Evolutionary conservation across 129 eudicot genomes (phyloP).

Genomic region (Ambrosia trifida): DNA sequence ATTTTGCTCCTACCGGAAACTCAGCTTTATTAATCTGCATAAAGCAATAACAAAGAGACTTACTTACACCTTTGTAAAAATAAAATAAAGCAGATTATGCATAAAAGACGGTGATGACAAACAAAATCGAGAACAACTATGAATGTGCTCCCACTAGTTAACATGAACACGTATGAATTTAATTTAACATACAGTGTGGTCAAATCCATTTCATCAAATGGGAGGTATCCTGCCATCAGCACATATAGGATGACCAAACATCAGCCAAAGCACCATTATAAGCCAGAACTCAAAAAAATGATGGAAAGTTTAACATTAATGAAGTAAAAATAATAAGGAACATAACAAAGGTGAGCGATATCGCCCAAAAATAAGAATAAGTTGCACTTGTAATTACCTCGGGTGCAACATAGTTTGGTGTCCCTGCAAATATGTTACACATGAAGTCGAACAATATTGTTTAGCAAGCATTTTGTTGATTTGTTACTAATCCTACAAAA

Average conservation of each 20-base stretch:
- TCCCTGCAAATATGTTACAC: slow-evolving; percentile 52
- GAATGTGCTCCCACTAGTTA: background rate
- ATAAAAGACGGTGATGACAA: background rate
- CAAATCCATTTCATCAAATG: slow-evolving; percentile 97
- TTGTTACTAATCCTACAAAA: background rate
- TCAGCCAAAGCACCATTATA: slow-evolving; percentile 96
- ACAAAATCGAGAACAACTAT: background rate
- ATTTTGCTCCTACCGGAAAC: slow-evolving; percentile 95
- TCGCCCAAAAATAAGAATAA: slow-evolving; percentile 15
- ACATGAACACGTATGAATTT: background rate
- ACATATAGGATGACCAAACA: slow-evolving; percentile 96
- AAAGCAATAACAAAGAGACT: no score
- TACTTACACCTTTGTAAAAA: no score
- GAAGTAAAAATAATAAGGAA: background rate
- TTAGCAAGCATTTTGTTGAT: background rate
- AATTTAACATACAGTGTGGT: slow-evolving; percentile 80
- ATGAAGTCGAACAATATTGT: background rate
- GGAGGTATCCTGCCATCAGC: slow-evolving; percentile 91
- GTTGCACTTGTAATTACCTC: slow-evolving; percentile 61
- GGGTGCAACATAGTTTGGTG: slow-evolving; percentile 99
- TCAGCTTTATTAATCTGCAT: slow-evolving; percentile 92
- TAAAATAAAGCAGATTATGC: background rate
- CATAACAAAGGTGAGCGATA: background rate
- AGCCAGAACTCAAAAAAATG: slow-evolving; percentile 25
- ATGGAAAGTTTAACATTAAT: slow-evolving; percentile 10